phyloP scores from a whole-genome alignment of 495 filamentous ascomycete species.

The Penicillium tannophilum region DNA sequence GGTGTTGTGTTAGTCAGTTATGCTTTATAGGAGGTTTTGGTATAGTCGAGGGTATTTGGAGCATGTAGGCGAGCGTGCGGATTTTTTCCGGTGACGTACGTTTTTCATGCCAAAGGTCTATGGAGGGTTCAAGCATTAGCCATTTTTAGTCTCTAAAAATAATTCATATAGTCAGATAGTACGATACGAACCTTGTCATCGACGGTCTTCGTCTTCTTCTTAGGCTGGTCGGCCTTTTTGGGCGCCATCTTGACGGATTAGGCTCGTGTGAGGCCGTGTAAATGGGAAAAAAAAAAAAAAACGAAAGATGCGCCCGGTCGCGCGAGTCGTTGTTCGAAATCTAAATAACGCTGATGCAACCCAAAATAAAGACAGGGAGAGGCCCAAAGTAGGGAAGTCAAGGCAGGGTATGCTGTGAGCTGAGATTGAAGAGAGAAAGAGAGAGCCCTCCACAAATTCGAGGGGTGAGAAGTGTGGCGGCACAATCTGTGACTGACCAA shows the following conservation, averaged over 20 bases:
- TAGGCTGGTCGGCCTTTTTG: constrained; percentile 67
- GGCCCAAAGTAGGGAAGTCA: constrained; percentile 1
- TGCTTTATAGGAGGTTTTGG: neutral
- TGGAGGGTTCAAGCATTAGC: constrained; percentile 18
- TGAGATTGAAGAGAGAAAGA: constrained; percentile 9
- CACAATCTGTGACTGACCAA: constrained; percentile 30
- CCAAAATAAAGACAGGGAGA: constrained; percentile 19
- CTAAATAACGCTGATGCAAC: constrained; percentile 25
- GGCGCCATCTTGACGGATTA: constrained; percentile 76
- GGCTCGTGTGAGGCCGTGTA: constrained; percentile 15
- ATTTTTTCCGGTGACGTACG: constrained; percentile 44
- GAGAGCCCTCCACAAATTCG: constrained; percentile 31
- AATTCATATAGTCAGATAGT: neutral
- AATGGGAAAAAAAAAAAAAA: constrained; percentile 30
- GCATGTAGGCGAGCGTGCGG: neutral
- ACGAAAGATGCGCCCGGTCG: constrained; percentile 26
- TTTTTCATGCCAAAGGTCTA: constrained; percentile 99
- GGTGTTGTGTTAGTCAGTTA: constrained; percentile 8
- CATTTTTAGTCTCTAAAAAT: neutral
- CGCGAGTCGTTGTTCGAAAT: constrained; percentile 15
- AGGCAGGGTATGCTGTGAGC: constrained; percentile 5
- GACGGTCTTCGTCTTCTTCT: constrained; percentile 74
- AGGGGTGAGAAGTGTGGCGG: constrained; percentile 36
- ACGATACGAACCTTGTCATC: constrained; percentile 72
- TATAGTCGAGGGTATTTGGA: neutral